Base-by-base conservation (phyloP, 371 early-diverging fungal genomes). In the Mortierella sp. region DNA sequence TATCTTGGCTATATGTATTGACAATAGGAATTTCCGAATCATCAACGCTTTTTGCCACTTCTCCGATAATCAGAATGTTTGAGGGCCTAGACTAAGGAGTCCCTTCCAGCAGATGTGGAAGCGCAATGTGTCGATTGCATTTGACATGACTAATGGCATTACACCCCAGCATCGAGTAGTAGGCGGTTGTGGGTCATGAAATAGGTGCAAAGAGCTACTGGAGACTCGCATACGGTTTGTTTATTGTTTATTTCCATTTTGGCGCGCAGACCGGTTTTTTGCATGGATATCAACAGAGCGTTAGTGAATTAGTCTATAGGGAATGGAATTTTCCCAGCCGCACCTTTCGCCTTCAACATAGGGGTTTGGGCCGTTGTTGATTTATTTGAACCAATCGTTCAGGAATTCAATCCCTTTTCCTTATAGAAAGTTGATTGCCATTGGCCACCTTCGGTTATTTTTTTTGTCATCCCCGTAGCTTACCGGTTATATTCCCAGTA, bases 391-490 rank as follows among this genome's bases (percentile, higher is more conserved):
- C 55, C 55, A 55, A 55, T 28, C 28, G 14, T 18, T 30, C 28
- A 55, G 12, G 12, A 12, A 9, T 55, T 24, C 28, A 51, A 18
- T n/a, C 51, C 51, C 8, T n/a, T 51, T n/a, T 51, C 8, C 3
- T 51, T 51, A 51, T 18, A 14, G n/a, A 51, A 51, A 51, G 45
- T 47, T 52, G 20, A 52, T 9, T n/a, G 52, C 55, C 9, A 55
- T 14, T 55, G 55, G 28, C 55, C 30, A 28, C 5, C 55, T 18
- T 28, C 55, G 55, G 55, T 24, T 55, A 55, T 55, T 28, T 55
- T 55, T 55, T 55, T 55, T 24, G 55, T 55, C 55, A 55, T 55
- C 24, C n/a, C 51, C n/a, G n/a, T n/a, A 51, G 55, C 20, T 12
- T 52, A 11, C 52, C 52, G 22, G 24, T 52, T 9, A 52, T 52